Percentiles rank a stretch among this genome's conserved stretches.
Evolutionary conservation across 1,284 basidiomycete genomes (phyloP).

Genomic region (Ceraceosorus guamensis): DNA sequence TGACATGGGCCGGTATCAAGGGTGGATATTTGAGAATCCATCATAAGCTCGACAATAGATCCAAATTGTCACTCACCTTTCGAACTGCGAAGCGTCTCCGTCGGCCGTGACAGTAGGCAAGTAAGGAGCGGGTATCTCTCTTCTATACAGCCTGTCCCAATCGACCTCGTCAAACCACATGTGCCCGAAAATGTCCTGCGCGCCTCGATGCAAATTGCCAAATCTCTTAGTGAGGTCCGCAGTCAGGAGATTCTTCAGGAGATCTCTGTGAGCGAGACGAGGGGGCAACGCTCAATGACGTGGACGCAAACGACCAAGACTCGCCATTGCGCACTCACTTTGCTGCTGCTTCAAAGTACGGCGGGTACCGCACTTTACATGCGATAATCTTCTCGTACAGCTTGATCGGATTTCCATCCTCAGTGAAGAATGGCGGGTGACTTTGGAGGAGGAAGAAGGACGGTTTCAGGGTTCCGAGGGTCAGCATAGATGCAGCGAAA

Average conservation of each 20-base stretch:
- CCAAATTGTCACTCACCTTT: neutral
- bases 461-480: neutral
- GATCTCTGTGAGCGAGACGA: constrained; percentile 53
- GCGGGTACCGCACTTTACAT: constrained; percentile 82
- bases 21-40: neutral
- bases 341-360: constrained; percentile 71
- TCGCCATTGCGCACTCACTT: constrained; percentile 40
- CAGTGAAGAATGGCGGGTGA: constrained; percentile 48
- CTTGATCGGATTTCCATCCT: constrained; percentile 60
- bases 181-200: constrained; percentile 88
- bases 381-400: constrained; percentile 91
- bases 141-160: constrained; percentile 73
- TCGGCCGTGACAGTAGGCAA: constrained; percentile 58
- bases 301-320: neutral
- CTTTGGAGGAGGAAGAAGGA: constrained; percentile 5
- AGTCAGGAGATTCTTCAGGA: constrained; percentile 84
- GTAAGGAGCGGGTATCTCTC: constrained; percentile 95
- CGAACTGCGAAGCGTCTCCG: constrained; percentile 47
- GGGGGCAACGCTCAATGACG: neutral
- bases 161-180: constrained; percentile 96
- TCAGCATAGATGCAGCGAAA: too few species aligned
- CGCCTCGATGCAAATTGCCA: constrained; percentile 86
- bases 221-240: constrained; percentile 82
- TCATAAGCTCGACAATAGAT: neutral
- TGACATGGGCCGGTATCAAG: neutral